phyloP scores from a whole-genome alignment of 805 yeast species.

The Torulaspora quercuum region DNA sequence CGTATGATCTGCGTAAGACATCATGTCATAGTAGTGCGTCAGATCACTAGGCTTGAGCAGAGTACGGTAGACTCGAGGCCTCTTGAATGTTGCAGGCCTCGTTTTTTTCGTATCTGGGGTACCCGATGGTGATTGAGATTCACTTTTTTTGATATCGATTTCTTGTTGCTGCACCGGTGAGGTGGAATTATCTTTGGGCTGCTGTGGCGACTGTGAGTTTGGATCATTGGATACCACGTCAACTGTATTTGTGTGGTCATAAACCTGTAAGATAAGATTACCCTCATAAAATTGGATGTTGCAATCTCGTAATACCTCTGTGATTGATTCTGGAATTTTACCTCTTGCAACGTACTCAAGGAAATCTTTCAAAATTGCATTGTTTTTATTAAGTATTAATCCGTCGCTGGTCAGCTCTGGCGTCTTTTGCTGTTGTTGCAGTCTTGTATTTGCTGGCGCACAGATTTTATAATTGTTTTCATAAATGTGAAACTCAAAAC shows the following conservation, averaged over 20 bases:
- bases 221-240: conserved; percentile 27
- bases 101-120: conserved; percentile 8
- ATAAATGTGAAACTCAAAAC: conserved; percentile 84
- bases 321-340: conserved; percentile 81
- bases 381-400: conserved; percentile 67
- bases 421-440: conserved; percentile 38
- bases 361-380: conserved; percentile 75
- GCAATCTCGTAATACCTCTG: conserved; percentile 85
- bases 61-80: conserved; percentile 74
- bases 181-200: conserved; percentile 1
- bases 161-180: conserved; percentile 4
- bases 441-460: conserved; percentile 49
- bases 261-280: conserved; percentile 78
- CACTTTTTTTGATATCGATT: conserved; percentile 3
- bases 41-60: conserved; percentile 75
- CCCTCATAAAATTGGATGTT: conserved; percentile 86
- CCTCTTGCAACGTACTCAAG: conserved; percentile 75
- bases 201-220: conserved; percentile 10
- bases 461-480: conserved; percentile 91
- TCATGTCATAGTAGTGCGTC: conserved; percentile 78
- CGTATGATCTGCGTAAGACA: conserved; percentile 78
- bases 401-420: conserved; percentile 52
- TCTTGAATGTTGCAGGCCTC: conserved; percentile 30
- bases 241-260: conserved; percentile 67
- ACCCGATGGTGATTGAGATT: conserved; percentile 6